Conservation (phyloP, 805 yeast species). For the Candida palmyrensis region DNA sequence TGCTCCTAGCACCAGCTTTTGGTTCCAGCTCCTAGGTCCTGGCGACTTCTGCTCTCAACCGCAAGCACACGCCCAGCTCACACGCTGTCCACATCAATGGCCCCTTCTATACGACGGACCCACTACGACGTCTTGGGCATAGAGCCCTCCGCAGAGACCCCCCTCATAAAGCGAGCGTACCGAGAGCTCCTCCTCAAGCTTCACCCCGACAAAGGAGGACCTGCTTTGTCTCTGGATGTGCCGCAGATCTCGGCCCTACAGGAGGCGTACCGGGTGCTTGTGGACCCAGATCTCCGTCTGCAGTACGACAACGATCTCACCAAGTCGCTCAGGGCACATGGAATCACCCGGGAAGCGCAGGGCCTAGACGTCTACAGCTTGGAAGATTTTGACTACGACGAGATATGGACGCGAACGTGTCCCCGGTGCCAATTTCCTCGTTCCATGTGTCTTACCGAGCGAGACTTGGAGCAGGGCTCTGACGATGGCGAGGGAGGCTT, state of each 20-base stretch:
- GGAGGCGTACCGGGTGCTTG: constrained; percentile 58
- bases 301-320: constrained; percentile 50
- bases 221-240: background rate
- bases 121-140: constrained; percentile 61
- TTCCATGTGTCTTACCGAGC: constrained; percentile 59
- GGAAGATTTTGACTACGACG: constrained; percentile 50
- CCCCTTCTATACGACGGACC: constrained; percentile 10
- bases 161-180: constrained; percentile 60
- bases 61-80: too few relatives aligned
- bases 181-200: constrained; percentile 48
- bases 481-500: constrained; percentile 48
- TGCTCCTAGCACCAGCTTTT: too few relatives aligned
- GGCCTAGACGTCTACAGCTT: constrained; percentile 67
- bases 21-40: too few relatives aligned
- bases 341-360: constrained; percentile 47
- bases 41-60: too few relatives aligned
- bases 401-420: constrained; percentile 46
- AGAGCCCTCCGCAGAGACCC: constrained; percentile 25
- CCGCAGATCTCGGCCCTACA: constrained; percentile 51
- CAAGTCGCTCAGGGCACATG: constrained; percentile 28
- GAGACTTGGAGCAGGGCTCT: constrained; percentile 51
- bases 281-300: constrained; percentile 32
- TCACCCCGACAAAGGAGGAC: constrained; percentile 73
- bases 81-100: too few relatives aligned
- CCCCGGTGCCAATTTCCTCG: constrained; percentile 55